Base-by-base conservation (phyloP, 2,329 filamentous ascomycete species). In the Fusarium metavorans region DNA sequence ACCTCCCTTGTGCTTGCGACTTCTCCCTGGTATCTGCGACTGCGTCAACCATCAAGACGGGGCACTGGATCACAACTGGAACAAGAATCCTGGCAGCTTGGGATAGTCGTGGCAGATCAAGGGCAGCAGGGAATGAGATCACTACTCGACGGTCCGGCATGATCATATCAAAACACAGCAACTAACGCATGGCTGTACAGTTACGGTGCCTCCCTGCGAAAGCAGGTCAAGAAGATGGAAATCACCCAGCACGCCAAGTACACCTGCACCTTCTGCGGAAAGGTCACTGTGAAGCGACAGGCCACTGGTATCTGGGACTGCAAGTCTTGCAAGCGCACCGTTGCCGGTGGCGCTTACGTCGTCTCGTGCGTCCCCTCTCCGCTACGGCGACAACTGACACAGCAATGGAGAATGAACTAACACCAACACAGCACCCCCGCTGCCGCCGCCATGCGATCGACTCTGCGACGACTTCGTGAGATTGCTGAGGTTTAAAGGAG, bases 151-250 rank as follows among this genome's bases (percentile, higher is more conserved):
- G 45, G 43, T 48, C 58, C 45, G 69, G 61, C 52, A 68, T 16
- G 34, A 60, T 50, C 48, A 30, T n/a, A 34, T 41, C n/a, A 56
- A 67, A 50, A 35, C 32, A 30, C 32, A 30, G 57, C 71, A 76
- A 80, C 82, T 82, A 77, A 81, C 71, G 32, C 37, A n/a, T 48
- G 48, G 32, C 30, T 45, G n/a, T 74, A 73, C 81, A 96, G 95
- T 92, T 97, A 97, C 88, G 97, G 96, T 95, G 96, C 97, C 86
- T 98, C 97, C 84, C 95, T 98, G 88, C 95, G 95, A 89, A 98
- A 98, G 92, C 95, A 86, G 82, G 84, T 86, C 85, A 98, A 98
- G 95, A 98, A 98, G 94, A 98, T 98, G 93, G 97, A 98, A 93
- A 94, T 98, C 87, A 94, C 94, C 83, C 97, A 98, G 88, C 97